Base-by-base conservation (phyloP, 75 land plant genomes). In the Selaginella moellendorffii region DNA sequence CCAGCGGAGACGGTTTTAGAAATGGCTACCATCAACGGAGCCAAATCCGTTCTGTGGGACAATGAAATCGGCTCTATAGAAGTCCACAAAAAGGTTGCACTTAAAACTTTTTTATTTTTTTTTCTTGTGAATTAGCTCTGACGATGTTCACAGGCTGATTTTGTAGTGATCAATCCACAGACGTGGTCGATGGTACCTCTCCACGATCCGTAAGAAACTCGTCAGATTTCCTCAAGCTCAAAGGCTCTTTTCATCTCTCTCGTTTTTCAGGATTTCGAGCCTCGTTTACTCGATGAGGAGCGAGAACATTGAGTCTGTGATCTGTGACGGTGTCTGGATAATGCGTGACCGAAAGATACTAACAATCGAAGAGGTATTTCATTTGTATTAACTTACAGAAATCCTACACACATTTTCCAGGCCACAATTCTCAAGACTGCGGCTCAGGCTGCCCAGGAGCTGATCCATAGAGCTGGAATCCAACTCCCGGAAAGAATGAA, bases 81-180 rank as follows among this genome's bases (percentile, higher is more conserved):
- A 65, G 71, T 77, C 67, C 85, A 88, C n/a, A 91, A 91, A 77
- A 91, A 85, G 97, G 96, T 90, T n/a, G n/a, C n/a, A n/a, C n/a
- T n/a, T n/a, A n/a, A n/a, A 31, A 25, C 2, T 21, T 2, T 28
- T 67, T 27, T 19, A 29, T 29, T 67, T 67, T 22, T 1, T 67
- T 20, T 26, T 14, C 2, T 26, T 64, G 12, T n/a, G 22, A 54
- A 29, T 67, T 66, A 27, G 26, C 14, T 2, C 20, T 51, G 52
- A 25, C 19, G 20, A 65, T 24, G 19, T 24, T 0, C 64, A 59
- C 78, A 90, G 96, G 97, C 97, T 74, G 97, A 91, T 58, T 63
- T 91, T 63, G 66, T 87, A 27, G 71, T 87, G 14, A 65, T 91
- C 42, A 69, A 91, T 69, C 88, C 97, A 27, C 69, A 66, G 24